Percentiles rank a stretch among this genome's conserved stretches.
Conservation (phyloP, 2,329 filamentous ascomycete species). For the Aspergillus tamarii region DNA sequence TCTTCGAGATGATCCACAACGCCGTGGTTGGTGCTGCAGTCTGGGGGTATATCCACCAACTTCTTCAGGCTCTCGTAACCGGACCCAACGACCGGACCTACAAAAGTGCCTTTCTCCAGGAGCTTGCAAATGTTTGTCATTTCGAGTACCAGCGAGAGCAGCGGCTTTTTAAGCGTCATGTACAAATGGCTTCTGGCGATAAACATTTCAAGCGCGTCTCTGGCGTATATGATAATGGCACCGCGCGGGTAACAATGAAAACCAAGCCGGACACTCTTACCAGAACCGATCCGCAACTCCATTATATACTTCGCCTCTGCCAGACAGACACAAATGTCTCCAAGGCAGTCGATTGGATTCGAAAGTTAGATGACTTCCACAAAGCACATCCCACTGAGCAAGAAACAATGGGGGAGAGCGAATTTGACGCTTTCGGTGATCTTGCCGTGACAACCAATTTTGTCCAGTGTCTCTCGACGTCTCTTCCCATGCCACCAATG, state of each 20-base stretch:
- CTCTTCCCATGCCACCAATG: neutral
- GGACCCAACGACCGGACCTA: slow-evolving; percentile 31
- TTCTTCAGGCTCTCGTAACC: slow-evolving; percentile 40
- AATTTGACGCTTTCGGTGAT: neutral
- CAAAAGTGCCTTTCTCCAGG: slow-evolving; percentile 46
- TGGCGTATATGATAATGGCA: slow-evolving; percentile 36
- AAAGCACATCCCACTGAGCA: neutral
- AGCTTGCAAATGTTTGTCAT: slow-evolving; percentile 51
- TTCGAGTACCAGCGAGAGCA: slow-evolving; percentile 48
- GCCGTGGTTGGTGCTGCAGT: slow-evolving; percentile 40
- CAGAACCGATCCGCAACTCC: slow-evolving; percentile 43
- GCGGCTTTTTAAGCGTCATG: slow-evolving; percentile 44
- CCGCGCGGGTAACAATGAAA: slow-evolving; percentile 46
- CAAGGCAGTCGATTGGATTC: slow-evolving; percentile 46
- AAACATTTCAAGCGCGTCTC: slow-evolving; percentile 50
- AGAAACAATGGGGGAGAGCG: neutral
- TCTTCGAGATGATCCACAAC: slow-evolving; percentile 48
- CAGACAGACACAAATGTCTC: slow-evolving; percentile 39
- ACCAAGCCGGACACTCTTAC: slow-evolving; percentile 46
- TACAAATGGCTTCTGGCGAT: slow-evolving; percentile 39
- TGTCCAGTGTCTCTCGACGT: neutral
- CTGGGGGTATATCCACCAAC: slow-evolving; percentile 46
- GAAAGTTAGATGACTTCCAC: slow-evolving; percentile 34
- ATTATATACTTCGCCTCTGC: slow-evolving; percentile 52
- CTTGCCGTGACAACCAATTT: neutral